Evolutionary conservation across 345 rosid genomes (phyloP).

Genomic region (Rhizophora apiculata): DNA sequence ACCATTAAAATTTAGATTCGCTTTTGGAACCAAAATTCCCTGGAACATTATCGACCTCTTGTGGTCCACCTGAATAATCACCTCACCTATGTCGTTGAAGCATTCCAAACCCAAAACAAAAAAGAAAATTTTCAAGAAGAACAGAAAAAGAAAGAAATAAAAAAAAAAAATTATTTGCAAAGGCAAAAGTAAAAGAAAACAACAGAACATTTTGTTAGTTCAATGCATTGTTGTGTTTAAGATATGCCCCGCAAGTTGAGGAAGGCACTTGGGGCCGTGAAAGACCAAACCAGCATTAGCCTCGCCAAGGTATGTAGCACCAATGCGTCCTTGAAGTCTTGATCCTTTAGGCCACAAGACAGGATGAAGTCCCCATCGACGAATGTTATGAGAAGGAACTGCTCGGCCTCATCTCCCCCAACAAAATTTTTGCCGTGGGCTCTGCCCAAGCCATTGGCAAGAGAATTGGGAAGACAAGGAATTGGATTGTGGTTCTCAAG

Average conservation of each 20-base stretch:
- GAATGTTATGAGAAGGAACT: conserved; percentile 53
- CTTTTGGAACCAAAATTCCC: not conserved
- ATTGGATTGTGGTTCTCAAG: conserved; percentile 79
- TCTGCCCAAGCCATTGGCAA: conserved; percentile 60
- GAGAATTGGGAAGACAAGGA: conserved; percentile 63
- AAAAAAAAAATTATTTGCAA: too few relatives aligned
- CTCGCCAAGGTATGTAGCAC: conserved; percentile 66
- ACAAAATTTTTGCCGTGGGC: conserved; percentile 47
- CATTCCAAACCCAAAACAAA: not conserved
- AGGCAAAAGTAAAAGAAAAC: conserved; percentile 60
- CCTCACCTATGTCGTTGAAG: not conserved
- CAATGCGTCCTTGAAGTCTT: conserved; percentile 56
- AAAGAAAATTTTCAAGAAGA: not conserved
- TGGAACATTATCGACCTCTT: too few relatives aligned
- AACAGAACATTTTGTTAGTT: too few relatives aligned
- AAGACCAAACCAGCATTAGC: conserved; percentile 87
- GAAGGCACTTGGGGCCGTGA: conserved; percentile 81
- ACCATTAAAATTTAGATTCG: not conserved
- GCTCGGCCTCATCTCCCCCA: conserved; percentile 47
- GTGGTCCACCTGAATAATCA: too few relatives aligned
- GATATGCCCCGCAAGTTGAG: conserved; percentile 84
- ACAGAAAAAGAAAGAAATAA: too few relatives aligned
- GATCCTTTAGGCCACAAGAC: conserved; percentile 80
- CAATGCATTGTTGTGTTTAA: not conserved
- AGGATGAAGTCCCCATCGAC: conserved; percentile 61